Percentiles rank a stretch among this genome's conserved stretches.
Conservation (phyloP, 768 basidiomycete species). For the Ramaria rubella region DNA sequence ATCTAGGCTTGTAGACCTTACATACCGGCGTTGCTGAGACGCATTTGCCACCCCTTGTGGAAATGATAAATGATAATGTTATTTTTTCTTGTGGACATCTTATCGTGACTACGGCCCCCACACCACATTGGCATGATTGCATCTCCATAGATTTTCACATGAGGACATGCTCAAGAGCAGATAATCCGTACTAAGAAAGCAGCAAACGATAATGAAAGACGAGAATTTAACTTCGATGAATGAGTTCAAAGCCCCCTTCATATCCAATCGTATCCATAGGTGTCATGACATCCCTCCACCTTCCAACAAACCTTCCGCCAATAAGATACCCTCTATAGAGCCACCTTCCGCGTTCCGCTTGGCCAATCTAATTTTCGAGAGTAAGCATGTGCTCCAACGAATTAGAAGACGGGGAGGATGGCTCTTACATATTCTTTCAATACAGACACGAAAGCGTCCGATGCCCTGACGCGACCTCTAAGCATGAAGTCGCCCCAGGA, state of each 20-base stretch:
- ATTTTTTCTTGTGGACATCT: too few species aligned
- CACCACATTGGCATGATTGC: too few species aligned
- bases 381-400: neutral
- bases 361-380: too few species aligned
- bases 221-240: too few species aligned
- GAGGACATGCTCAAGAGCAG: too few species aligned
- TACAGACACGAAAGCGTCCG: constrained; percentile 74
- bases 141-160: too few species aligned
- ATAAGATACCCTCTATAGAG: constrained; percentile 80
- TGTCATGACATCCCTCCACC: constrained; percentile 83
- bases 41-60: too few species aligned
- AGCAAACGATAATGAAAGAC: too few species aligned
- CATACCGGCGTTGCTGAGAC: neutral
- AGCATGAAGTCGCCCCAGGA: constrained; percentile 86
- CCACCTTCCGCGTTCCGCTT: constrained; percentile 72
- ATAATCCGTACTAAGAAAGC: too few species aligned
- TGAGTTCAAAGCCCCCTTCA: constrained; percentile 71
- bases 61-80: too few species aligned
- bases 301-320: constrained; percentile 62
- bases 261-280: constrained; percentile 59
- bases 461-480: constrained; percentile 70
- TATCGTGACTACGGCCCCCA: too few species aligned
- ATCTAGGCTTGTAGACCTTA: neutral
- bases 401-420: neutral
- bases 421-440: constrained; percentile 76